Evolutionary conservation across 2,329 filamentous ascomycete genomes (phyloP).

Genomic region (Penicillium aurantiogriseum): DNA sequence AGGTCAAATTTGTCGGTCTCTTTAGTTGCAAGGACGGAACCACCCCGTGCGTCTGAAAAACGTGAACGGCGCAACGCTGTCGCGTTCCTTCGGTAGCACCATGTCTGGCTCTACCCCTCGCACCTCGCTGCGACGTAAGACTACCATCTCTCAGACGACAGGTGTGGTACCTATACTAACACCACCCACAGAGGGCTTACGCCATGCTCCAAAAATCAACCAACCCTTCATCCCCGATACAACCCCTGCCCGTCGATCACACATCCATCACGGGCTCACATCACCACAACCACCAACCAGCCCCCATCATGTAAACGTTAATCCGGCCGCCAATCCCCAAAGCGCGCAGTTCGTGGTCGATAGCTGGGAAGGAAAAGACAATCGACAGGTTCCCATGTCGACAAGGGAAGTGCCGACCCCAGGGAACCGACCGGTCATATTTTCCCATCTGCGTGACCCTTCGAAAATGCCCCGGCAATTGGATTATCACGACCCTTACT

Average conservation of each 20-base stretch:
- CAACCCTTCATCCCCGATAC: constrained; percentile 43
- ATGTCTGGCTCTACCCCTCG: constrained; percentile 27
- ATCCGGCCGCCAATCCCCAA: constrained; percentile 32
- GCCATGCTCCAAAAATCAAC: constrained; percentile 41
- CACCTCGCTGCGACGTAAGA: constrained; percentile 26
- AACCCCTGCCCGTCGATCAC: constrained; percentile 36
- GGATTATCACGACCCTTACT: constrained; percentile 42
- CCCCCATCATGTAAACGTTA: constrained; percentile 25
- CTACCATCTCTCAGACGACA: neutral
- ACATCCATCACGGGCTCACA: constrained; percentile 24
- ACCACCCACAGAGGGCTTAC: constrained; percentile 35
- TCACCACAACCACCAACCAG: constrained; percentile 36
- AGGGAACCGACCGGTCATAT: constrained; percentile 43
- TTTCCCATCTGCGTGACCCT: constrained; percentile 27
- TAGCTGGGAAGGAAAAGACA: constrained; percentile 41
- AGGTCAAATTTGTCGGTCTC: neutral
- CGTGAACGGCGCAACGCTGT: constrained; percentile 3
- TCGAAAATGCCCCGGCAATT: constrained; percentile 34
- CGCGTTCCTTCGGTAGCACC: constrained; percentile 4
- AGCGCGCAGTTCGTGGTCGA: constrained; percentile 33
- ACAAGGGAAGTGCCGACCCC: constrained; percentile 44
- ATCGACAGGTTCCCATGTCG: constrained; percentile 38
- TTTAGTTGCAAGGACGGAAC: neutral
- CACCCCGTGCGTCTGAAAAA: neutral
- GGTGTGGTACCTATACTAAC: constrained; percentile 13